phyloP scores from a whole-genome alignment of 2,329 filamentous ascomycete genomes.

The Fusarium sp. region DNA sequence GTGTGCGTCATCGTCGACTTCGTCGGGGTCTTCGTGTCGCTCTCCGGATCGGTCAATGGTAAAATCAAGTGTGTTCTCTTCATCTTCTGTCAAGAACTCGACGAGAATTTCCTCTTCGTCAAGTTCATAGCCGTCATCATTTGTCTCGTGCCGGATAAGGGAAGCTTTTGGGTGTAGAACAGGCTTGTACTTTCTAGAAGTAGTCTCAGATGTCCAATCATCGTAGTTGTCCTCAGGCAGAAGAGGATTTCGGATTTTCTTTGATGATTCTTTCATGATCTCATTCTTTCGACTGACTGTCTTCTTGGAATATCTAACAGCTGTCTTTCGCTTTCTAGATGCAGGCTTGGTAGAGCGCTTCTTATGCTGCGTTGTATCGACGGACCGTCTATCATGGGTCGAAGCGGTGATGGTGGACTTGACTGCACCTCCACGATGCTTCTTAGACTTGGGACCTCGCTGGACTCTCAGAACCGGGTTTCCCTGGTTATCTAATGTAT shows the following conservation, averaged over 20 bases:
- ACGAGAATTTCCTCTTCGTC: constrained; percentile 34
- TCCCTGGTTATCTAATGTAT: constrained; percentile 69
- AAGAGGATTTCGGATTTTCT: constrained; percentile 30
- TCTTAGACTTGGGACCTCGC: constrained; percentile 54
- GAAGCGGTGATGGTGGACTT: constrained; percentile 20
- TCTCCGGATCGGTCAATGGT: constrained; percentile 37
- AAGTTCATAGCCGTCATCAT: background rate
- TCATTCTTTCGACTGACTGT: constrained; percentile 18
- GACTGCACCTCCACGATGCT: constrained; percentile 14
- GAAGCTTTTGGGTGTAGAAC: constrained; percentile 15
- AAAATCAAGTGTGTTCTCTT: constrained; percentile 46
- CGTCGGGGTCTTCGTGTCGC: constrained; percentile 33
- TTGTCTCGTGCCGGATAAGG: background rate
- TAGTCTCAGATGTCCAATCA: constrained; percentile 10
- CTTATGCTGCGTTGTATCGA: background rate
- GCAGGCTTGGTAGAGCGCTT: constrained; percentile 15
- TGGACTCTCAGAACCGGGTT: constrained; percentile 66
- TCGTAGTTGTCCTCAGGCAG: constrained; percentile 22
- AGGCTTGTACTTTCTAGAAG: constrained; percentile 18
- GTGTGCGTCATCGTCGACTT: constrained; percentile 50
- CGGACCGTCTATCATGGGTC: constrained; percentile 30
- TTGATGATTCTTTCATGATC: constrained; percentile 12
- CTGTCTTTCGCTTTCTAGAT: constrained; percentile 22
- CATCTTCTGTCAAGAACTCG: constrained; percentile 36
- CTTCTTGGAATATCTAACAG: constrained; percentile 9